Evolutionary conservation across 805 yeast species (phyloP).

Genomic region (Wickerhamiella australiensis): DNA sequence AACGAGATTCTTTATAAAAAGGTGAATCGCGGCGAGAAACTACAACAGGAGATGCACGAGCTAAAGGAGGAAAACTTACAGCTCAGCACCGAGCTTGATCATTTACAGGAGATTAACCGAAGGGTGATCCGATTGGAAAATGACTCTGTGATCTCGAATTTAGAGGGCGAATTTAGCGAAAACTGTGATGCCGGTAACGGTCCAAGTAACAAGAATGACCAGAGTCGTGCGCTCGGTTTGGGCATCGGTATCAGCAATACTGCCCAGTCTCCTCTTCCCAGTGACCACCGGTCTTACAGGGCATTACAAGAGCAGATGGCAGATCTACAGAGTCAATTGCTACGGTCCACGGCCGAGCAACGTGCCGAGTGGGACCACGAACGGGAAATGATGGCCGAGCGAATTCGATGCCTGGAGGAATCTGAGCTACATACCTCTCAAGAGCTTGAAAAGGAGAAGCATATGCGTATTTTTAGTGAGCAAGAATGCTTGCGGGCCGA

Average conservation of each 20-base stretch:
- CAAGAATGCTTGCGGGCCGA: slow-evolving; percentile 1
- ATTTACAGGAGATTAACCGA: not conserved
- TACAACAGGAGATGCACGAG: slow-evolving; percentile 44
- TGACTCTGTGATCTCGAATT: not conserved
- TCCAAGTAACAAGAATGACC: too few relatives aligned
- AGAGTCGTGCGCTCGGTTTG: too few relatives aligned
- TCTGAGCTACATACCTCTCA: not conserved
- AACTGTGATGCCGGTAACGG: not conserved
- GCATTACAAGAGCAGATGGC: not conserved
- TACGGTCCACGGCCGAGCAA: not conserved
- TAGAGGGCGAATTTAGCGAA: not conserved
- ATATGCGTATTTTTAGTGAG: not conserved
- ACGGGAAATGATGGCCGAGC: not conserved
- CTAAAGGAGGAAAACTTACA: slow-evolving; percentile 40
- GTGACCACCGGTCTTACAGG: not conserved
- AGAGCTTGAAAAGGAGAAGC: not conserved
- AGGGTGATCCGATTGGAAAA: not conserved
- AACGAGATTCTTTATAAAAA: slow-evolving; percentile 56
- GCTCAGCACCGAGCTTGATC: not conserved
- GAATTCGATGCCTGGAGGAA: not conserved
- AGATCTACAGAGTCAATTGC: not conserved
- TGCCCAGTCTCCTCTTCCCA: not conserved
- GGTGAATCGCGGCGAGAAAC: slow-evolving; percentile 52
- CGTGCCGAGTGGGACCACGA: not conserved
- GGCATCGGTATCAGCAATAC: not conserved